A percentile compares a stretch with the other conserved stretches of the same genome.
phyloP scores from a whole-genome alignment of 352 stramenopile genomes.

The Pythium rishiriense region DNA sequence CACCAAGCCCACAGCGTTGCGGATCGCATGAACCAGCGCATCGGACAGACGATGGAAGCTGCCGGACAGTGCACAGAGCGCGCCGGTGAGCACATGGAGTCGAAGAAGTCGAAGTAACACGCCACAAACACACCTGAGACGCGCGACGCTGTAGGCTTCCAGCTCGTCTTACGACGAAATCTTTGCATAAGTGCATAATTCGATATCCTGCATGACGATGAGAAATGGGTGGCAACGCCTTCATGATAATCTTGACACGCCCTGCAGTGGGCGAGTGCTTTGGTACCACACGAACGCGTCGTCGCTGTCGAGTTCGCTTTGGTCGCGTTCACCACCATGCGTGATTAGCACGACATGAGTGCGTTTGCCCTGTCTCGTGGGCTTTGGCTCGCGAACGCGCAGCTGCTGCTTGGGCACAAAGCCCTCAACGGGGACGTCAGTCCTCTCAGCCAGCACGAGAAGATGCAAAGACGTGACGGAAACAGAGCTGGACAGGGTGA shows the following conservation, averaged over 20 bases:
- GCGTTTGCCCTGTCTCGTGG: conserved; percentile 17
- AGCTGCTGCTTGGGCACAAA: conserved; percentile 69
- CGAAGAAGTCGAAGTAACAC: conserved; percentile 25
- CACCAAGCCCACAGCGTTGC: background rate
- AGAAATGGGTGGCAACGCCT: background rate
- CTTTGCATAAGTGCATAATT: no score
- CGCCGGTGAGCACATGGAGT: conserved; percentile 7
- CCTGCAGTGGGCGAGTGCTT: conserved; percentile 10
- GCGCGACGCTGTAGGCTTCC: no score
- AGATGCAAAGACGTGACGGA: conserved; percentile 55
- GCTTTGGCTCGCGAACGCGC: conserved; percentile 50
- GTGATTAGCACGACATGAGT: conserved; percentile 15
- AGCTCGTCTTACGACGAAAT: no score
- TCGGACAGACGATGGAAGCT: conserved; percentile 10
- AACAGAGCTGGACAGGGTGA: conserved; percentile 39
- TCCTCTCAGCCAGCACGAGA: conserved; percentile 41
- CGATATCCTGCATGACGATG: conserved; percentile 8
- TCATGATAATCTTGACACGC: conserved; percentile 11
- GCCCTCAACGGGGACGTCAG: conserved; percentile 33
- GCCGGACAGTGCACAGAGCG: conserved; percentile 7
- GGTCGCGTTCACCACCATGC: background rate
- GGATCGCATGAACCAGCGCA: background rate
- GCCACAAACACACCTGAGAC: no score
- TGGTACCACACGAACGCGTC: conserved; percentile 23
- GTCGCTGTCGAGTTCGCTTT: background rate